phyloP scores from a whole-genome alignment of 1,284 basidiomycete species.

The Trichosporon faecale region DNA sequence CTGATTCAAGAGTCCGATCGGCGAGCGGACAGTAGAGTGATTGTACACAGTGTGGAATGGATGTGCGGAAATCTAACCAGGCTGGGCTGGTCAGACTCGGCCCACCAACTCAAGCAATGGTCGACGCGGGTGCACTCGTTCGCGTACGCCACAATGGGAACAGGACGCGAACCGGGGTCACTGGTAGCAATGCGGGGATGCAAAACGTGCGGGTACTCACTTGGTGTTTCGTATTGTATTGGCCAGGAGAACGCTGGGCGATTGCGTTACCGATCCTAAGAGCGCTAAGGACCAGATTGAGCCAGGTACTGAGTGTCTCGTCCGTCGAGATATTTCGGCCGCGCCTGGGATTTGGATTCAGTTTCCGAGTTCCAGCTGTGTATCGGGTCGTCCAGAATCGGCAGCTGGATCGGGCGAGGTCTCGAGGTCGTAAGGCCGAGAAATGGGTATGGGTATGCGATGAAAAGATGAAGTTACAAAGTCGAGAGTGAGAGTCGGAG shows the following conservation, averaged over 20 bases:
- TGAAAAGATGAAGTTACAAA: background rate
- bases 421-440: background rate
- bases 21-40: background rate
- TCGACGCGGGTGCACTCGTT: background rate
- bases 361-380: background rate
- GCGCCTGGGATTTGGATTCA: background rate
- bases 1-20: background rate
- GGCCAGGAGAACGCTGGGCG: slow-evolving; percentile 9
- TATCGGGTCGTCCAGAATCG: background rate
- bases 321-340: slow-evolving; percentile 7
- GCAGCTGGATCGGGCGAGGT: background rate
- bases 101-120: background rate
- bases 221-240: slow-evolving; percentile 9
- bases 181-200: background rate
- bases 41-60: background rate
- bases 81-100: background rate
- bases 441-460: background rate
- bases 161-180: background rate
- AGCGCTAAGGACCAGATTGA: background rate
- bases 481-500: background rate
- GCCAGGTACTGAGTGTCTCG: slow-evolving; percentile 2
- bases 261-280: background rate
- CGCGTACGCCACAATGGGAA: background rate
- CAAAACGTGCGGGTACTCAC: slow-evolving; percentile 8
- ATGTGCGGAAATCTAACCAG: background rate